Evolutionary conservation across 495 filamentous ascomycete genomes (phyloP), one percentile per base, ranked within the genome.

Genomic region (Eremomyces bilateralis): DNA sequence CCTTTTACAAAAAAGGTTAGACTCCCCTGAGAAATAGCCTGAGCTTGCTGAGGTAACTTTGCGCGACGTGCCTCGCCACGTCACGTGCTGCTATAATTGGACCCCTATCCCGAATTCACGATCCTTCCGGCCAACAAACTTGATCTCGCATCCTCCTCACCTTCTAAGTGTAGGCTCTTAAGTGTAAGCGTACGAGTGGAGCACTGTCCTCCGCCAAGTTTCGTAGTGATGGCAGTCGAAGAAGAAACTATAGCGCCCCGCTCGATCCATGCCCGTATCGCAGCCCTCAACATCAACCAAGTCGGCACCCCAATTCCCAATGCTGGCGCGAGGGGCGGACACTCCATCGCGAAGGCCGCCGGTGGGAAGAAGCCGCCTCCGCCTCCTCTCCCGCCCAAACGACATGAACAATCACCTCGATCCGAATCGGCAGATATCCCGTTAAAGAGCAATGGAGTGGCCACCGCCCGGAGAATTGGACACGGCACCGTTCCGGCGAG

Each of bases 191-290:
- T n/a, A n/a, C n/a, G n/a, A n/a, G n/a, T n/a, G n/a, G n/a, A n/a
- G n/a, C n/a, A n/a, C n/a, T n/a, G n/a, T n/a, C n/a, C n/a, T n/a
- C n/a, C n/a, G n/a, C n/a, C n/a, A n/a, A n/a, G n/a, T n/a, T n/a
- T n/a, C n/a, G n/a, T n/a, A n/a, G n/a, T 18, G 16, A 20, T 36
- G 16, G 53, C 55, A 53, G 46, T 54, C 34, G 46, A 49, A 31
- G 60, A 63, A 33, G 58, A 58, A 35, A 39, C 54, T 11, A 59
- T 58, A 40, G 45, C 59, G 15, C 45, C 54, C 20, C 24, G 13
- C 8, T 69, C 68, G 3, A 67, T 75, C 36, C 59, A 64, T 44
- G 53, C 62, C 31, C 65, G 70, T 32, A 73, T 76, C 38, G 65
- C 65, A 29, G 58, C 63, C 16, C 49, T 75, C 29, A 72, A 73